Percentiles rank a stretch among this genome's conserved stretches.
Evolutionary conservation across 495 filamentous ascomycete genomes (phyloP).

Genomic region (Friedmanniomyces simplex): DNA sequence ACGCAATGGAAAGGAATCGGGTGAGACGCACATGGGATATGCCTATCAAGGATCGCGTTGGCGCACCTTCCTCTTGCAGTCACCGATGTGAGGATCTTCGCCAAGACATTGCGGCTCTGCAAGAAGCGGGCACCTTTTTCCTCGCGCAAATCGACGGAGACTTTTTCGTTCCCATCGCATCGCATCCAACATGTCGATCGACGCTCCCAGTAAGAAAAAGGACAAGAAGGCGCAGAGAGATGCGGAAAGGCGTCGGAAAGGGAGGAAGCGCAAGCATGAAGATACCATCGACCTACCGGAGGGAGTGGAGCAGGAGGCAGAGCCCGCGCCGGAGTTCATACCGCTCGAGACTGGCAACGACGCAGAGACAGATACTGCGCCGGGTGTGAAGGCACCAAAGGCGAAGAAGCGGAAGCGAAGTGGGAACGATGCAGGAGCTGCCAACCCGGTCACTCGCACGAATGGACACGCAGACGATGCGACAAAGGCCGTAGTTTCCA

Average conservation of each 20-base stretch:
- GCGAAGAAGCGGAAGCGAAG: not conserved
- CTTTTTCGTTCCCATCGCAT: not conserved
- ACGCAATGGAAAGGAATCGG: too few relatives aligned
- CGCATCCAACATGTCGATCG: not conserved
- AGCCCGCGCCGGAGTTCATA: not conserved
- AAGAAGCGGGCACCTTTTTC: not conserved
- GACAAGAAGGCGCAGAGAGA: not conserved
- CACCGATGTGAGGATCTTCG: too few relatives aligned
- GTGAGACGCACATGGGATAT: too few relatives aligned
- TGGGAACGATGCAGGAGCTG: not conserved
- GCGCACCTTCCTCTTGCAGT: too few relatives aligned
- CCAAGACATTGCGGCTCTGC: too few relatives aligned
- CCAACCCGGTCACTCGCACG: too few relatives aligned
- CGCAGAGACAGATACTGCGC: not conserved
- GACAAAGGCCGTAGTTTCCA: too few relatives aligned
- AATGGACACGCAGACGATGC: too few relatives aligned
- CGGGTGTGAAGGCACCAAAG: not conserved
- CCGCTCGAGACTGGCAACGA: too few relatives aligned
- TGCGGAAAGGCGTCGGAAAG: not conserved
- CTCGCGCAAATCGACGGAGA: not conserved
- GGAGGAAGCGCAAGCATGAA: not conserved
- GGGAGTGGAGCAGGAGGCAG: not conserved
- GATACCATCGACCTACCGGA: not conserved
- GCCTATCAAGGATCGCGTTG: too few relatives aligned
- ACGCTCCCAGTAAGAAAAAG: not conserved